Evolutionary conservation across 768 basidiomycete species (phyloP).

Genomic region (Lactarius hengduanensis): DNA sequence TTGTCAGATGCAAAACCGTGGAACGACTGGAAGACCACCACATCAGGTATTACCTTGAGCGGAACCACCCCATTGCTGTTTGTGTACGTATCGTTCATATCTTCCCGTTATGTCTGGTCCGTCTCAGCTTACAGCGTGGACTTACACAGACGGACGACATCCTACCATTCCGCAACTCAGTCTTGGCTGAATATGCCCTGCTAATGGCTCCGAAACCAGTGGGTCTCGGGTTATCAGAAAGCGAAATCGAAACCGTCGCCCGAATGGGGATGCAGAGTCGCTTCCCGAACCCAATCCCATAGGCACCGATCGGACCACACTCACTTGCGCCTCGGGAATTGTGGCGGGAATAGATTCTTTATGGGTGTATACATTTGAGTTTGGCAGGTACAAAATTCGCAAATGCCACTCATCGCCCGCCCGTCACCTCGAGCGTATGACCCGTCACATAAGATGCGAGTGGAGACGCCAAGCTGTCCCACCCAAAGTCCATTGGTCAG

Average conservation of each 20-base stretch:
- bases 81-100: slow-evolving; percentile 52
- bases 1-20: slow-evolving; percentile 65
- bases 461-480: slow-evolving; percentile 65
- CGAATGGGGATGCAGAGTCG: slow-evolving; percentile 55
- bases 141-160: slow-evolving; percentile 76
- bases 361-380: slow-evolving; percentile 9
- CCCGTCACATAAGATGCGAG: slow-evolving; percentile 79
- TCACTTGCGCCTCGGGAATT: slow-evolving; percentile 9
- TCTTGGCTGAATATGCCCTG: slow-evolving; percentile 76
- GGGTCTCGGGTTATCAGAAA: slow-evolving; percentile 65
- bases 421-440: slow-evolving; percentile 83
- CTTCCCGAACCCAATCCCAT: slow-evolving; percentile 30
- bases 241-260: slow-evolving; percentile 55
- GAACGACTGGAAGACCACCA: slow-evolving; percentile 65
- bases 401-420: slow-evolving; percentile 44
- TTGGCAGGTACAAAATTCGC: slow-evolving; percentile 9
- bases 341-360: slow-evolving; percentile 17
- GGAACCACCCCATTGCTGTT: slow-evolving; percentile 68
- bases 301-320: slow-evolving; percentile 19
- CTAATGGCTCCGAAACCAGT: slow-evolving; percentile 69
- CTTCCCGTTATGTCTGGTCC: slow-evolving; percentile 7
- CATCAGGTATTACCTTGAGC: slow-evolving; percentile 60
- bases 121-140: slow-evolving; percentile 14
- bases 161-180: slow-evolving; percentile 71
- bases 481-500: slow-evolving; percentile 22